phyloP scores from a whole-genome alignment of 2,329 filamentous ascomycete species.

The Huntiella savannae region DNA sequence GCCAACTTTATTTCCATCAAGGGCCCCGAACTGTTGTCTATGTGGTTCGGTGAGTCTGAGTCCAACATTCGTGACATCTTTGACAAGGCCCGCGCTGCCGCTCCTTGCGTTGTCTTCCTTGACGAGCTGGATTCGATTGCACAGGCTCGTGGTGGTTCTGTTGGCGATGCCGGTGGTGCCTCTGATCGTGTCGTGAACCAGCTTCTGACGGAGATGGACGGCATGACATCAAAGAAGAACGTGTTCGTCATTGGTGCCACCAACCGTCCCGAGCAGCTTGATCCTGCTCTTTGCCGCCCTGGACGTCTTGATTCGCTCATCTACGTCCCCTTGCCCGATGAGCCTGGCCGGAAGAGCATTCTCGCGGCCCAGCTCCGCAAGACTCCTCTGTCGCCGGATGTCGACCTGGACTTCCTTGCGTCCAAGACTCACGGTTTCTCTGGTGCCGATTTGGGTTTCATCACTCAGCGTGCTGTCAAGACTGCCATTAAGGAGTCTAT shows the following conservation, averaged over 20 bases:
- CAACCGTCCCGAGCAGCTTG: constrained; percentile 95
- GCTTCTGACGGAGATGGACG: constrained; percentile 97
- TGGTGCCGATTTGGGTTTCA: constrained; percentile 97
- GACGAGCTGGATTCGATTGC: constrained; percentile 98
- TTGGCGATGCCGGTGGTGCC: constrained; percentile 90
- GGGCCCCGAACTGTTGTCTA: constrained; percentile 91
- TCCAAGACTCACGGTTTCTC: constrained; percentile 98
- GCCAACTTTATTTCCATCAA: constrained; percentile 99
- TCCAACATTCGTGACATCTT: constrained; percentile 99
- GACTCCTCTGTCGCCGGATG: constrained; percentile 74
- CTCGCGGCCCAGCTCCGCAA: constrained; percentile 94
- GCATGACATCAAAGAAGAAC: constrained; percentile 99
- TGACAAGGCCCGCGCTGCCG: constrained; percentile 95
- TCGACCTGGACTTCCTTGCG: constrained; percentile 81
- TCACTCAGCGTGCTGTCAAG: constrained; percentile 97
- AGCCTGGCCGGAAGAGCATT: constrained; percentile 73
- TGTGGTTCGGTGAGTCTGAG: constrained; percentile 99
- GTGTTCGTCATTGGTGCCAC: constrained; percentile 98
- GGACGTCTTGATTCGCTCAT: constrained; percentile 97
- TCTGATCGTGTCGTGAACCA: constrained; percentile 99
- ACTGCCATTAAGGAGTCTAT: constrained; percentile 98
- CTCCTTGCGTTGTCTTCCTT: constrained; percentile 95
- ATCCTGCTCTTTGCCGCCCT: constrained; percentile 92
- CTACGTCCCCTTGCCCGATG: constrained; percentile 91
- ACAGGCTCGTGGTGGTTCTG: constrained; percentile 94